Conservation (phyloP, 352 stramenopile species). For the Phytophthora parvispora region DNA sequence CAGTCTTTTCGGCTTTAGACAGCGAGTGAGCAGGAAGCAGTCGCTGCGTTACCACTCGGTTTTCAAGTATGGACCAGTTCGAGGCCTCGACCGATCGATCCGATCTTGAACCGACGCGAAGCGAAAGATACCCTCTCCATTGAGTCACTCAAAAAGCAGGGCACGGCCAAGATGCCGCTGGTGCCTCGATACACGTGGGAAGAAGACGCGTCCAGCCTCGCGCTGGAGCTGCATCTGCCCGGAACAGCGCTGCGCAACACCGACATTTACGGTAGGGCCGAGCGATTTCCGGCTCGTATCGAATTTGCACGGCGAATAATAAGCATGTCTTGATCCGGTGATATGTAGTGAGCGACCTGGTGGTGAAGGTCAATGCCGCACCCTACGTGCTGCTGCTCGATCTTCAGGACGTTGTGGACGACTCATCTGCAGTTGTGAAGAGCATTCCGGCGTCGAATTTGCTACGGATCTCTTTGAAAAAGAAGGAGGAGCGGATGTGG, state of each 20-base stretch:
- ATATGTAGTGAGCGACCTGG: conserved; percentile 70
- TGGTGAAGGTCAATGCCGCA: conserved; percentile 84
- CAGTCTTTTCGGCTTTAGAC: too few species aligned
- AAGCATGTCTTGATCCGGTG: neutral
- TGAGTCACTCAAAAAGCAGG: neutral
- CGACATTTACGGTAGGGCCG: conserved; percentile 74
- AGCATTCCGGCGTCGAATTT: conserved; percentile 42
- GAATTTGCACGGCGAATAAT: too few species aligned
- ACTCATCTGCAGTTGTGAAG: conserved; percentile 58
- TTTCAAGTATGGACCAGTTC: too few species aligned
- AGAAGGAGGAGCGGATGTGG: conserved; percentile 53
- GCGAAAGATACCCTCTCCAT: conserved; percentile 21
- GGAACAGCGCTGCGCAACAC: conserved; percentile 54
- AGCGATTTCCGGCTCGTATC: neutral
- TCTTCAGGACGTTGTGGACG: conserved; percentile 66
- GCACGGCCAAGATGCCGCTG: conserved; percentile 62
- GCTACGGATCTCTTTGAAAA: conserved; percentile 64
- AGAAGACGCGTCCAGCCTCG: conserved; percentile 59
- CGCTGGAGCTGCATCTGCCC: conserved; percentile 63
- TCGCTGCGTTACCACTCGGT: neutral
- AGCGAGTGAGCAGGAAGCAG: too few species aligned
- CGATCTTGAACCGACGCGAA: conserved; percentile 10
- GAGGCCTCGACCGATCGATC: too few species aligned
- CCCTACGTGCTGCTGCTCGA: conserved; percentile 85
- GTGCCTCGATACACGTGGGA: conserved; percentile 75